Evolutionary conservation across 148 eudicot species (phyloP), one percentile per base, ranked within the genome.

Genomic region (Simmondsia chinensis): DNA sequence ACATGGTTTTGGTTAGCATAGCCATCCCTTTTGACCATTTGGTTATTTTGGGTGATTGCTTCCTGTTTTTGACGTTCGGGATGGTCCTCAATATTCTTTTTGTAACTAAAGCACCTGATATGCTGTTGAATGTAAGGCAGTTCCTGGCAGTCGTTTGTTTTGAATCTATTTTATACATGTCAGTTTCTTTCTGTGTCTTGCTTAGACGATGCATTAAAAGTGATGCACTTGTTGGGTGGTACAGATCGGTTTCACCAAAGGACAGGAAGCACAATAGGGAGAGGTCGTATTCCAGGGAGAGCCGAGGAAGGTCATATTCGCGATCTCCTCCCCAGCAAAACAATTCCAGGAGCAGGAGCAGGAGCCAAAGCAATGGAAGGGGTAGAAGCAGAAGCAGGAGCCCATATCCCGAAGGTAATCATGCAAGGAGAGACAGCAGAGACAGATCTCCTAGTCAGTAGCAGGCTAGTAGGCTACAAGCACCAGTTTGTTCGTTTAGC

Each of bases 171-270:
- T n/a, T n/a, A n/a, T n/a, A n/a, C n/a, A n/a, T n/a, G n/a, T n/a
- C n/a, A n/a, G n/a, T 13, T 6, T 7, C 4, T 20, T 21, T 32
- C 36, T 1, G 39, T 12, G 13, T 13, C 30, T 29, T 30, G 28
- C 18, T 9, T 23, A 39, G 30, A 9, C 34, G 35, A 29, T 37
- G 47, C 28, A 19, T 23, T 43, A 13, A 44, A n/a, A 53, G 33
- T 28, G 44, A 23, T 7, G 17, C 11, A 9, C 32, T 44, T 17
- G 34, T 8, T 39, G 15, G 8, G 2, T 68, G 70, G 29, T 7
- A 39, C 69, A 89, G 97, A 77, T 84, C 95, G 39, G 56, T 52
- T 19, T 73, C 97, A 42, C 95, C 93, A n/a, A 68, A 57, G 50
- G 87, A 60, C 42, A 75, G 61, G 37, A 84, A 80, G 70, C 57